These are phyloP conservation scores for Hypoxylon rickii DNA, from an alignment of 495 filamentous ascomycete species.

Conservation along the genomic window DNA sequence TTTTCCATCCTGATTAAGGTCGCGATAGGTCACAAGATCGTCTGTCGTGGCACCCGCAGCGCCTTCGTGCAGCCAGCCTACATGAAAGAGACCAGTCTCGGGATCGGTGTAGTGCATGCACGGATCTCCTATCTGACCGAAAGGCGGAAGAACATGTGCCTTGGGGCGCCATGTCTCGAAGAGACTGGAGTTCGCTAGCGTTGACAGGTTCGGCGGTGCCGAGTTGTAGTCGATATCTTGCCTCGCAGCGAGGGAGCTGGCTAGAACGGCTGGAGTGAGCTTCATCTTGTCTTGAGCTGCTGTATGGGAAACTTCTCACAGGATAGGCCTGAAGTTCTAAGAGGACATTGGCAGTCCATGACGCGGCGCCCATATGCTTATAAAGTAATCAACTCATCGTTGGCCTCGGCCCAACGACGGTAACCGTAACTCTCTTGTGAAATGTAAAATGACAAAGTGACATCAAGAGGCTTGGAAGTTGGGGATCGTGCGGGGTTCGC, in stretches of 20 bases:
- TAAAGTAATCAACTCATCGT: too few species aligned
- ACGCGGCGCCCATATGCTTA: conserved; percentile 6
- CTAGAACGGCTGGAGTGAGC: conserved; percentile 19
- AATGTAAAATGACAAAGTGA: conserved; percentile 7
- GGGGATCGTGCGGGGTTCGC: conserved; percentile 24
- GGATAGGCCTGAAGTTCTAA: not conserved
- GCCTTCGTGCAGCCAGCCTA: conserved; percentile 25
- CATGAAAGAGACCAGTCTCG: conserved; percentile 32
- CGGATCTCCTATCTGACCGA: conserved; percentile 31
- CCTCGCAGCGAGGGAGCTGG: conserved; percentile 17
- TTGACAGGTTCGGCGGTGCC: conserved; percentile 31
- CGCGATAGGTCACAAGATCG: conserved; percentile 30
- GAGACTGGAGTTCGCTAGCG: conserved; percentile 23
- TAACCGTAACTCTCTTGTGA: not conserved
- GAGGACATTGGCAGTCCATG: not conserved
- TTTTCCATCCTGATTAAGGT: conserved; percentile 22
- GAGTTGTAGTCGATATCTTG: conserved; percentile 31
- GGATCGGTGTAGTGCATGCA: conserved; percentile 36
- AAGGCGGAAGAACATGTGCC: conserved; percentile 30
- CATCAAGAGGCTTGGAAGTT: conserved; percentile 13
- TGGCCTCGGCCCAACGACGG: too few species aligned
- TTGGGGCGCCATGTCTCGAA: conserved; percentile 34
- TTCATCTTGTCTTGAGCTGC: conserved; percentile 24
- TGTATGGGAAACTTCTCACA: not conserved
- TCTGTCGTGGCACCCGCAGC: conserved; percentile 29